Percentiles rank a stretch among this genome's conserved stretches.
Conservation (phyloP, 345 rosid species). For the Salix arbutifolia region DNA sequence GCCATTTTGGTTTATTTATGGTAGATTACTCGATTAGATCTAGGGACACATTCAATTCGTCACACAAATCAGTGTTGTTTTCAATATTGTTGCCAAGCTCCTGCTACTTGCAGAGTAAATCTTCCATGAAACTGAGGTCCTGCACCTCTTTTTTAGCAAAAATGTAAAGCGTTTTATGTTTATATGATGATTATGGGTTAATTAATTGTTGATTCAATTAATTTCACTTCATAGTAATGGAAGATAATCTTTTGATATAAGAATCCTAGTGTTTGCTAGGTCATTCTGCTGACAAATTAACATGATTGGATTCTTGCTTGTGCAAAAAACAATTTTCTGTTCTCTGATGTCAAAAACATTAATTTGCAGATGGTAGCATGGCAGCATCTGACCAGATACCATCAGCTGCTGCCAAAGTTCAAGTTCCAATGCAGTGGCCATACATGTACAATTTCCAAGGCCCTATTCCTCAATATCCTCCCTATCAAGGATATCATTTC, state of each 20-base stretch:
- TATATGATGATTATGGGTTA: too few species aligned
- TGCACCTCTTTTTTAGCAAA: not conserved
- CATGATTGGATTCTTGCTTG: not conserved
- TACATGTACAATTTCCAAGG: constrained; percentile 51
- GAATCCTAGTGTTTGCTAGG: too few species aligned
- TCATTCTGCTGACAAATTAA: not conserved
- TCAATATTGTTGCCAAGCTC: not conserved
- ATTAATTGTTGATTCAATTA: too few species aligned
- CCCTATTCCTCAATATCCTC: constrained; percentile 45
- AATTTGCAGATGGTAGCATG: constrained; percentile 44
- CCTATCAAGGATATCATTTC: constrained; percentile 69
- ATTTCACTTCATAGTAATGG: too few species aligned
- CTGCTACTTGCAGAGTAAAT: not conserved
- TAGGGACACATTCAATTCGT: not conserved
- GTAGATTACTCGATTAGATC: not conserved
- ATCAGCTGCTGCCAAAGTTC: constrained; percentile 36
- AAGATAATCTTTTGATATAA: too few species aligned
- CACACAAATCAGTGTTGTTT: not conserved
- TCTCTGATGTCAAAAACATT: constrained; percentile 8
- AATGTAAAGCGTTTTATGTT: not conserved
- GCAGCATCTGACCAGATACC: constrained; percentile 32
- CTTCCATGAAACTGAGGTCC: not conserved
- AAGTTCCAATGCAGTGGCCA: constrained; percentile 58
- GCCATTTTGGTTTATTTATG: not conserved
- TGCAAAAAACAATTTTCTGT: not conserved